Evolutionary conservation across 2,329 filamentous ascomycete species (phyloP), one percentile per base, ranked within the genome.

Genomic region (Fusarium agapanthi): DNA sequence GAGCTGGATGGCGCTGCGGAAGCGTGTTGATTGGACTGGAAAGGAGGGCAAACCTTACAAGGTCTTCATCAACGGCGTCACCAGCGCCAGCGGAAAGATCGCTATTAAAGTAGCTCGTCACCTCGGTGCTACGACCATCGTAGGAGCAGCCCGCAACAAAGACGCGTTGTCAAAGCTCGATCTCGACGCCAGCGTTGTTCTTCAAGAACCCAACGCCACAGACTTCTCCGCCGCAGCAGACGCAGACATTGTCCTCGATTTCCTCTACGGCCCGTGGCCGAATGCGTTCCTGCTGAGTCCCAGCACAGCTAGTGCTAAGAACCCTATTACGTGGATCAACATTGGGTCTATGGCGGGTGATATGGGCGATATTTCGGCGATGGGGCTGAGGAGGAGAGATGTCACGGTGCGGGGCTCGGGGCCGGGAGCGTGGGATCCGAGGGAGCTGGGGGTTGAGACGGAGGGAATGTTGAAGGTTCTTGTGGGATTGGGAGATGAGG

Each of bases 211-310:
- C 2, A 73, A 76, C 6, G 80, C 86, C 41, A 82, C 82, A 3
- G 87, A 89, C 69, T 88, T 86, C 67, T 82, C 82, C 5, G 76
- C 78, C 14, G 79, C 85, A 0, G 83, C 81, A 4, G 83, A 84
- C 40, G 84, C 85, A 37, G 87, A 90, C 67, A 82, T 90, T 6
- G 82, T 90, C 7, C 79, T 90, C 3, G 88, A 90, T 74, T 90
- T 89, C 73, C 79, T 90, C 13, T 89, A 87, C 77, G 88, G 88
- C 1, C 79, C 82, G 1, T 81, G 84, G 22, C 78, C 84, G 0
- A 72, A 81, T 16, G 82, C 83, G 10, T 77, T 86, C 15, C 79
- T 89, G 13, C 73, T 77, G 10, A 82, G 81, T 7, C 74, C 88
- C 24, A 81, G 78, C 40, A 80, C 82, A 4, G 77, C 76, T 35